These are phyloP conservation scores for Bruguiera hainesii DNA, from an alignment of 441 rosid genomes.

Conservation along the genomic window DNA sequence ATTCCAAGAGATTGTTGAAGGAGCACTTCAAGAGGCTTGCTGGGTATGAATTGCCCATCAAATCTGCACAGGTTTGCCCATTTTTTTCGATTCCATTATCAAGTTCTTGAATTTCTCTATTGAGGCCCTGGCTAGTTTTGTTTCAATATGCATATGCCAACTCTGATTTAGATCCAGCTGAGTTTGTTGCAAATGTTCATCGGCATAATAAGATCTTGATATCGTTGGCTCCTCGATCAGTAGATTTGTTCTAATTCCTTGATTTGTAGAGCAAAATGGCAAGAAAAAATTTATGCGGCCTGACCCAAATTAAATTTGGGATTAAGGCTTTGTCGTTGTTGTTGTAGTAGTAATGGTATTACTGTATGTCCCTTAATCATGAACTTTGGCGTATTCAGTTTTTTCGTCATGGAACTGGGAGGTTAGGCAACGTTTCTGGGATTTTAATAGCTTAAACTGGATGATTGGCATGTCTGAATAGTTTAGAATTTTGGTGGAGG, in stretches of 20 bases:
- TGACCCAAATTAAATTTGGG: not conserved
- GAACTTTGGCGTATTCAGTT: no score
- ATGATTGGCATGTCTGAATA: not conserved
- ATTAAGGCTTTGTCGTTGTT: no score
- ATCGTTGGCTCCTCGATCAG: not conserved
- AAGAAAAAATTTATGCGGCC: not conserved
- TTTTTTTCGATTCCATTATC: not conserved
- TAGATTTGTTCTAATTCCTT: not conserved
- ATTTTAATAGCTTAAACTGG: not conserved
- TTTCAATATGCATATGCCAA: no score
- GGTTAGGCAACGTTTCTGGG: no score
- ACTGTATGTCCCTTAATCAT: no score
- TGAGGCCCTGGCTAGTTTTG: not conserved
- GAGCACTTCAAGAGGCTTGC: constrained; percentile 82
- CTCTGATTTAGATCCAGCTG: not conserved
- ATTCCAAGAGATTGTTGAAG: constrained; percentile 88
- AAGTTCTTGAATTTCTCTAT: constrained; percentile 1
- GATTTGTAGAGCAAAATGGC: not conserved
- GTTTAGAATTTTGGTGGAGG: not conserved
- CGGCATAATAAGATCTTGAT: not conserved
- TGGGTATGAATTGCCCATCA: constrained; percentile 59
- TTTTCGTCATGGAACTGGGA: no score
- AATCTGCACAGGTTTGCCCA: constrained; percentile 72
- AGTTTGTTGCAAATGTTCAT: not conserved
- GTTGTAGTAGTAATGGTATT: no score